phyloP scores from a whole-genome alignment of 176 grass and related monocot species.

The Oryza longistaminata region DNA sequence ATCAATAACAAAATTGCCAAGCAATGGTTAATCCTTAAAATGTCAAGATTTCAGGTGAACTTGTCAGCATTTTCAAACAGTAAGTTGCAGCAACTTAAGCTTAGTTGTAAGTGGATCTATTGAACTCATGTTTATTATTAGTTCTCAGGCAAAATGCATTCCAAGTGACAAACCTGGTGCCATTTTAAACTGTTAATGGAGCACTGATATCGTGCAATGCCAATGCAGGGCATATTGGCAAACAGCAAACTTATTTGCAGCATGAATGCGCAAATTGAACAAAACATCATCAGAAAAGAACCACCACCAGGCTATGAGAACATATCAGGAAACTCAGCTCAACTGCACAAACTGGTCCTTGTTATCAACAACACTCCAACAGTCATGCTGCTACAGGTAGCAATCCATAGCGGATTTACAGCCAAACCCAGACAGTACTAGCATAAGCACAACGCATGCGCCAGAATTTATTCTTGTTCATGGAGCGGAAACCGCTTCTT shows the following conservation, averaged over 20 bases:
- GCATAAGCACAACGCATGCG: not conserved
- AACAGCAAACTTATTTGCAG: not conserved
- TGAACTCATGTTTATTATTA: not conserved
- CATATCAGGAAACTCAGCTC: not conserved
- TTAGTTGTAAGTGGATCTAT: not conserved
- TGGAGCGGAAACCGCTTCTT: not conserved
- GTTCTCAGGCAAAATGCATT: not conserved
- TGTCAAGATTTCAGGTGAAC: not conserved
- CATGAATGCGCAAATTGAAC: not conserved
- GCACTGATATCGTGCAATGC: not conserved
- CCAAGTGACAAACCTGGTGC: not conserved
- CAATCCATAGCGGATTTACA: not conserved
- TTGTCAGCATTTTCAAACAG: not conserved
- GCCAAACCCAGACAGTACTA: not conserved
- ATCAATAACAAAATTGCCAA: not conserved
- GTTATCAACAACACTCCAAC: not conserved
- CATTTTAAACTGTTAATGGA: not conserved
- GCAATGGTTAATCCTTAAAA: not conserved
- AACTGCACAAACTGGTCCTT: not conserved
- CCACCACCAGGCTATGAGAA: not conserved
- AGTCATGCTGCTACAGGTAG: conserved; percentile 14
- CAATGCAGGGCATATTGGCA: not conserved
- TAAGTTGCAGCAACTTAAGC: not conserved
- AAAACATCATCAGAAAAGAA: not conserved
- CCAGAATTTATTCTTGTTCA: conserved; percentile 29